A percentile compares a stretch with the other conserved stretches of the same genome.
These are phyloP conservation scores for Marsdenia floribunda DNA, from an alignment of 257 asterid genomes.

Conservation along the genomic window DNA sequence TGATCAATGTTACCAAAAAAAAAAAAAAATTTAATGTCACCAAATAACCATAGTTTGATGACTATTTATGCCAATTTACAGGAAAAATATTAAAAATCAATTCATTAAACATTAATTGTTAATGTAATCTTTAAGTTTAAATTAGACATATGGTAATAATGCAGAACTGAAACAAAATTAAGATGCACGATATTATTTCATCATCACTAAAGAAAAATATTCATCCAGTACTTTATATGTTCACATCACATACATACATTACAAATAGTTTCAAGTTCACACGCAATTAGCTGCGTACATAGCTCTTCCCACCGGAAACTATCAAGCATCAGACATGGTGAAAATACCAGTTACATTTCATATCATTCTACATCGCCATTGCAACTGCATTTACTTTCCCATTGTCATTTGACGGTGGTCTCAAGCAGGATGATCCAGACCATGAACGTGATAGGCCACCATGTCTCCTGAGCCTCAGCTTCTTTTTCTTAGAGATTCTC, in stretches of 20 bases:
- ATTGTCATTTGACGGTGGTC: constrained; percentile 6
- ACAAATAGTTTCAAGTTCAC: background rate
- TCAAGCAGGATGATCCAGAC: constrained; percentile 17
- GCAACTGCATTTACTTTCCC: constrained; percentile 9
- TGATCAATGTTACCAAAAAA: too few species aligned
- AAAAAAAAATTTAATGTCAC: too few species aligned
- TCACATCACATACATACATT: background rate
- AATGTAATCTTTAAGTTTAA: too few species aligned
- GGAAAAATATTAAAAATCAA: too few species aligned
- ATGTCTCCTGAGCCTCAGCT: constrained; percentile 31
- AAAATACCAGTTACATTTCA: background rate
- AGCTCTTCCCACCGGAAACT: background rate
- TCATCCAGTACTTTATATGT: background rate
- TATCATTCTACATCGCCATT: constrained; percentile 16
- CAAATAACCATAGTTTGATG: too few species aligned
- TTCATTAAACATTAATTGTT: too few species aligned
- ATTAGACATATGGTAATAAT: too few species aligned
- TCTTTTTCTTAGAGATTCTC: constrained; percentile 45
- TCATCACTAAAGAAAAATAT: too few species aligned
- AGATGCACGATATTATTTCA: too few species aligned
- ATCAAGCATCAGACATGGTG: background rate
- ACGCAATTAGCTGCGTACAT: background rate
- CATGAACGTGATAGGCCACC: constrained; percentile 5
- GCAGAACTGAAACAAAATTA: too few species aligned
- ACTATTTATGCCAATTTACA: too few species aligned